Base-by-base conservation (phyloP, 371 early-diverging fungal species). In the Choanephora cucurbitarum region DNA sequence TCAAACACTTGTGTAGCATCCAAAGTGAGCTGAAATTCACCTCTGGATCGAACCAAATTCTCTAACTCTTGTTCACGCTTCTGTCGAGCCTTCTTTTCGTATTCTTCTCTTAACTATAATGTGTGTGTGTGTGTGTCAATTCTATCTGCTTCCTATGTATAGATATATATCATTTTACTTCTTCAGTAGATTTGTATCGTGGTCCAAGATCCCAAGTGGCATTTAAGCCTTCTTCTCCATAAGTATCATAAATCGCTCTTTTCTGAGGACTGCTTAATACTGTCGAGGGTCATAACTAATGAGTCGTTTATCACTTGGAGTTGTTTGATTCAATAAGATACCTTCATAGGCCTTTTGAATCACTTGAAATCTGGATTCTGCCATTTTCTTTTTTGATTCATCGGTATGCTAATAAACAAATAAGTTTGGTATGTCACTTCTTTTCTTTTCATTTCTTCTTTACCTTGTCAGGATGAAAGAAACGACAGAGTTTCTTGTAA, bases 341-440 rank as follows among this genome's bases (percentile, higher is more conserved):
- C 92, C 88, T 82, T 96, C 93, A 72, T 93, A 94, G 5, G 95
- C 95, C 56, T 77, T 81, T 66, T 93, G 89, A 52, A 96, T 91
- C 15, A 75, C 73, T 60, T 92, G 92, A 68, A 96, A 96, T 55
- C 86, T 76, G 3, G 73, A 65, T 72, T 92, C 86, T 5, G 96
- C 94, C 13, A 80, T 50, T 17, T 53, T 60, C n/a, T 60, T 66
- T 34, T 72, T 66, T 34, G 60, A 66, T 34, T 71, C 77, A 50
- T 81, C 79, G 7, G 68, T 72, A 66, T 89, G 90, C 65, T 91
- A 48, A n/a, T n/a, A n/a, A n/a, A n/a, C n/a, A n/a, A n/a, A n/a
- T n/a, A n/a, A n/a, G n/a, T n/a, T n/a, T n/a, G n/a, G n/a, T n/a
- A n/a, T 24, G 23, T 17, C 15, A 43, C 37, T 19, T n/a, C 19